These are phyloP conservation scores for Neocallimastix lanati DNA, from an alignment of 192 early-diverging fungal species.

Conservation along the genomic window DNA sequence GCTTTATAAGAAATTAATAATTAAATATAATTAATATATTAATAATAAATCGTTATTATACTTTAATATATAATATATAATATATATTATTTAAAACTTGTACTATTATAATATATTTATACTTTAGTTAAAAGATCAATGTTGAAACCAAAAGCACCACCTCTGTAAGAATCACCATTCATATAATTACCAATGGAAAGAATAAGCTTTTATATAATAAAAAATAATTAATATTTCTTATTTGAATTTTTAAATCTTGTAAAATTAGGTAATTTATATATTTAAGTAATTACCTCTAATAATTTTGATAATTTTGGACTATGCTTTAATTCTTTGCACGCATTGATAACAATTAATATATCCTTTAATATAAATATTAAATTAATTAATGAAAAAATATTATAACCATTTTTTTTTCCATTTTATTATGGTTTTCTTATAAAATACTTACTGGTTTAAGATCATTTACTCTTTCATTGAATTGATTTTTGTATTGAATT, in stretches of 20 bases:
- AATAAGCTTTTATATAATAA: conserved; percentile 8
- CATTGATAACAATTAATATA: conserved; percentile 12
- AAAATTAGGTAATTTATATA: no score
- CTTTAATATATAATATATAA: no score
- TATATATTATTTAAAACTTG: no score
- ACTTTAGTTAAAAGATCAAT: conserved; percentile 27
- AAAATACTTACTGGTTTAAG: conserved; percentile 8
- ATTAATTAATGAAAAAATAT: neutral
- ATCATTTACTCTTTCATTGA: conserved; percentile 20
- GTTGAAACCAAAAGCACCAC: conserved; percentile 30
- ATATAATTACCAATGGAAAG: conserved; percentile 33
- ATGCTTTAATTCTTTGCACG: conserved; percentile 18
- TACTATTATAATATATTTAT: no score
- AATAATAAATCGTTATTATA: no score
- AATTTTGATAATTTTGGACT: conserved; percentile 24
- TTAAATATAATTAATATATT: no score
- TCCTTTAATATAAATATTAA: conserved; percentile 4
- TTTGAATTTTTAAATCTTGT: no score
- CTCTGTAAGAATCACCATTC: conserved; percentile 21
- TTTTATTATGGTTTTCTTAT: no score
- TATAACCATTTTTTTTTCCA: no score
- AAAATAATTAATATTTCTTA: no score
- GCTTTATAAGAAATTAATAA: no score
- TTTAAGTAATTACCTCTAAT: conserved; percentile 3
- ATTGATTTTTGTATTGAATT: conserved; percentile 20